Base-by-base conservation (phyloP, 129 eudicot genomes). In the Glebionis coronaria region DNA sequence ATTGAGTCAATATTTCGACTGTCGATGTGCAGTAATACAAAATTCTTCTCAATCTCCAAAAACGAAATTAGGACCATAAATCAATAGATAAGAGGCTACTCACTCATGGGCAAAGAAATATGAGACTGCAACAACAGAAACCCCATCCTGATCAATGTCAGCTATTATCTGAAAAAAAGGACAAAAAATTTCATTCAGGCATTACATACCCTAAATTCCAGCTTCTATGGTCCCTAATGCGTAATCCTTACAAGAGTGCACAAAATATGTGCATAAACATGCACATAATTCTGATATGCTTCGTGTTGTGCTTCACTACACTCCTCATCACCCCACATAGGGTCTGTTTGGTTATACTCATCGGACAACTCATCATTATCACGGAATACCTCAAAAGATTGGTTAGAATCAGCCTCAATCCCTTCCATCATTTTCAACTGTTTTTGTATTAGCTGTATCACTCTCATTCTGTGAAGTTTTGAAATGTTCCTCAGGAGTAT, bases 41-140 rank as follows among this genome's bases (percentile, higher is more conserved):
- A 56, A 56, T 14, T 57, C 40, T 12, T 27, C n/a, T 57, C 40
- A 27, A 12, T 11, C 63, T 57, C n/a, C 12, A 57, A 29, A 61
- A 61, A 42, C 29, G 20, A 35, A 35, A 61, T 61, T 38, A 61
- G 47, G 25, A 31, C 21, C 65, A 61, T 15, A 29, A 35, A 16
- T 74, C n/a, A n/a, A n/a, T n/a, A n/a, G n/a, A n/a, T n/a, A n/a
- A n/a, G n/a, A n/a, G n/a, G n/a, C n/a, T n/a, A 84, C 95, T 82
- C 73, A 94, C 99, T 94, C 99, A 23, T 86, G 99, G 78, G 89
- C 99, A 84, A 94, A 94, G 84, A 94, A 94, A 67, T 94, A 94
- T 5, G 99, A 94, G 52, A 89, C 99, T 59, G 97, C 99, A 81
- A 94, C 90, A 75, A 94, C 99, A 14, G 82, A 79, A 61, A 87